Base-by-base conservation (phyloP, 2,329 filamentous ascomycete genomes). In the Aureobasidium sp. region DNA sequence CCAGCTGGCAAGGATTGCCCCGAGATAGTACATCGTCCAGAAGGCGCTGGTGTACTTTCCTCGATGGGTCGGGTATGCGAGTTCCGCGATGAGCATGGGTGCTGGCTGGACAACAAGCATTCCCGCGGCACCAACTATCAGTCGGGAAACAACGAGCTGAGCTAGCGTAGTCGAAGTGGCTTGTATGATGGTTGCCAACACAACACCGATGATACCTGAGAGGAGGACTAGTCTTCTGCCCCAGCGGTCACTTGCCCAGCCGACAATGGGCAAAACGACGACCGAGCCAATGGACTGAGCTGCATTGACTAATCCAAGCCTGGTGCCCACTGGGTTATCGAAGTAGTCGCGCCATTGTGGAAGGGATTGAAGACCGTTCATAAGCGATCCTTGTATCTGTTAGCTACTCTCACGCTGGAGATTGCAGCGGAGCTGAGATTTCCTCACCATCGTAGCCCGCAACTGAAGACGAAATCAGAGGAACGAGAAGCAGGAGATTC, bases 1-100 rank as follows among this genome's bases (percentile, higher is more conserved):
- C 76, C 83, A 84, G 27, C n/a, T 37, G n/a, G 86, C 84, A 53
- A 87, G 62, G 20, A 81, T 74, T 34, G 78, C 75, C 44, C 84
- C 84, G 59, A 85, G 71, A 70, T 88, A 87, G 85, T 50, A 59
- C 85, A 89, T 67, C 52, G 44, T 47, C 43, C 67, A 61, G 62
- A 71, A 77, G 0, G 74, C 61, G 1, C 70, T 68, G 27, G 67
- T 76, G 6, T 70, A 62, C 2, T 73, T 69, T 24, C 70, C 70
- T 17, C 76, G 72, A 47, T 78, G 74, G 0, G 69, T 70, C 1
- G 76, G 76, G 47, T 80, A 76, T 7, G 76, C 75, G 20, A 80
- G 71, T 64, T 81, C 78, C 24, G 74, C 78, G 65, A 80, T 73
- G 7, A 80, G 67, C 48, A 51, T 51, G 7, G 48, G 48, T 8